Evolutionary conservation across 106 monocot genomes (phyloP), one percentile per base, ranked within the genome.

Genomic region (Acorus gramineus): DNA sequence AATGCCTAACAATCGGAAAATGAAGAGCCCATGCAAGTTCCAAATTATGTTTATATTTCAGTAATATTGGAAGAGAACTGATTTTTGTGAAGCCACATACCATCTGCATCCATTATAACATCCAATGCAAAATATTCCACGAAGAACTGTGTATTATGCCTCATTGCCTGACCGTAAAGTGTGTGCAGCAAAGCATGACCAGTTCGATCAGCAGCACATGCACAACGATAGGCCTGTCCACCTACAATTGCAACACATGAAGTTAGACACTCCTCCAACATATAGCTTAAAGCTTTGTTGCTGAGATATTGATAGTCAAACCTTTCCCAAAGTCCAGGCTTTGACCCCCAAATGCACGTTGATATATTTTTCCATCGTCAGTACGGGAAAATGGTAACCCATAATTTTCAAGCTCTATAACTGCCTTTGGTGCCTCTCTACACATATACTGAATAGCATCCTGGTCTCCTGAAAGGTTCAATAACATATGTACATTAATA

Each of bases 261-360:
- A 28, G 28, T 28, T 28, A 28, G 28, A 28, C 28, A 1, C 28
- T 28, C 28, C 28, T 28, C 28, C 28, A 28, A 28, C 28, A 28
- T 28, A 28, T 28, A 28, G 28, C 28, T 28, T 28, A 28, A 28
- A 28, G 28, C 28, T 28, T 28, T 28, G 28, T 28, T 28, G 28
- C 28, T 28, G 28, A 28, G 28, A 28, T 28, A 28, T 28, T 28
- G 28, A 28, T 28, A 56, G 3, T 4, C 45, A 6, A 44, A 98
- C 96, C 96, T 88, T 91, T 98, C 53, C 91, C 96, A 85, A 91
- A 98, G 60, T 98, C 77, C 70, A 98, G 79, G 74, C 96, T 98
- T 69, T 91, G 96, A 28, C 96, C 96, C 55, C 96, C 96, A 81
- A 98, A 91, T 48, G 89, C 89, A 48, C 89, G 84, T 45, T 85